These are phyloP conservation scores for Rhynchospora pubera DNA, from an alignment of 176 grass and related monocot genomes.

Conservation along the genomic window DNA sequence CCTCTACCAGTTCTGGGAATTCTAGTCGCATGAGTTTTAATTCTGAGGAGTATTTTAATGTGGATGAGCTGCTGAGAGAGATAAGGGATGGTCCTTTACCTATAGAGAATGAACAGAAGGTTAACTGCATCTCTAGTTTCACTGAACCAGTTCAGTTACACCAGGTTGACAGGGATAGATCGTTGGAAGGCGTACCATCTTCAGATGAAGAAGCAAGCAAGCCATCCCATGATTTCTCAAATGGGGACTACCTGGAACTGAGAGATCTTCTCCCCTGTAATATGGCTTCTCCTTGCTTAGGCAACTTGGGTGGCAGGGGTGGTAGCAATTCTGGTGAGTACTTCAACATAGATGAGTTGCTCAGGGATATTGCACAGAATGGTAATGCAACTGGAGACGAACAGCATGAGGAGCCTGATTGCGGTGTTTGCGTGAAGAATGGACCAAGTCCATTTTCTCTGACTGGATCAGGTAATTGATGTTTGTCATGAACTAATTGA, in stretches of 20 bases:
- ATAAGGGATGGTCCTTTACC: constrained; percentile 22
- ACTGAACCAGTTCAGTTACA: not conserved
- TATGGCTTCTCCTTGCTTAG: constrained; percentile 34
- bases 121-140: not conserved
- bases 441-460: not conserved
- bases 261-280: constrained; percentile 37
- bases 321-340: constrained; percentile 36
- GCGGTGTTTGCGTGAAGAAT: not conserved
- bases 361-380: constrained; percentile 28
- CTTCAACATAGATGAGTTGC: constrained; percentile 39
- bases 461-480: not conserved
- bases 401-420: not conserved
- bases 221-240: constrained; percentile 6
- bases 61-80: constrained; percentile 35
- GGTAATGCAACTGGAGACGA: constrained; percentile 6
- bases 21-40: constrained; percentile 35
- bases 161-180: constrained; percentile 11
- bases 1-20: constrained; percentile 52
- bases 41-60: constrained; percentile 46
- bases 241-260: constrained; percentile 42
- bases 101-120: constrained; percentile 7
- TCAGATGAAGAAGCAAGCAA: constrained; percentile 8
- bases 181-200: constrained; percentile 5
- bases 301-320: constrained; percentile 32
- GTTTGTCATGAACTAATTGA: not conserved